Evolutionary conservation across 75 land plant species (phyloP).

Genomic region (Picea sitchensis): DNA sequence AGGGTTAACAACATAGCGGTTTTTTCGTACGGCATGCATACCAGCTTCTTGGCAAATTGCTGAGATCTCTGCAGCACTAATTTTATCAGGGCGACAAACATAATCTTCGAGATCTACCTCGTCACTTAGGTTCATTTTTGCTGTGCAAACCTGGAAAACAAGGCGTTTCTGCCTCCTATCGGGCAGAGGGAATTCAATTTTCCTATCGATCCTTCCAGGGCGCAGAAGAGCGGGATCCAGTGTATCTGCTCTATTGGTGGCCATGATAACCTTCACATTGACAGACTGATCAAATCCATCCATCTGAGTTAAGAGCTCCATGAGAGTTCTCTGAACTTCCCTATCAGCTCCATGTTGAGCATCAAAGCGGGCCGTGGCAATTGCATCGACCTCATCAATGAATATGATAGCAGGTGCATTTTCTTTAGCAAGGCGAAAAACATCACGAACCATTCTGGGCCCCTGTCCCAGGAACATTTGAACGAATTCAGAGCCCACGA

Average conservation of each 20-base stretch:
- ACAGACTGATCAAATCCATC: slow-evolving; percentile 96
- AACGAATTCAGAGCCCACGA: slow-evolving; percentile 88
- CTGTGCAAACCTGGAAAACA: slow-evolving; percentile 88
- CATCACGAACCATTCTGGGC: slow-evolving; percentile 86
- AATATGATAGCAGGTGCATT: slow-evolving; percentile 90
- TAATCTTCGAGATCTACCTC: slow-evolving; percentile 96
- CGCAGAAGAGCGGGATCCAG: slow-evolving; percentile 82
- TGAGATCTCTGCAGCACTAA: slow-evolving; percentile 95
- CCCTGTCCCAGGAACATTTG: slow-evolving; percentile 93
- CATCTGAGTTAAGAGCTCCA: slow-evolving; percentile 98
- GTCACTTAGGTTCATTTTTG: slow-evolving; percentile 88
- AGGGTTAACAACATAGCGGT: slow-evolving; percentile 82
- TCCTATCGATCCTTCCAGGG: slow-evolving; percentile 82
- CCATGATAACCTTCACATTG: slow-evolving; percentile 97
- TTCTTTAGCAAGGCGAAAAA: slow-evolving; percentile 85
- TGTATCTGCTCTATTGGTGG: slow-evolving; percentile 86
- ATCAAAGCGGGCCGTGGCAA: slow-evolving; percentile 93
- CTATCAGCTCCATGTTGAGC: slow-evolving; percentile 92
- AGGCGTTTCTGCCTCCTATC: slow-evolving; percentile 87
- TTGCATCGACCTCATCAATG: slow-evolving; percentile 90
- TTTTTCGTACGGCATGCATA: slow-evolving; percentile 89
- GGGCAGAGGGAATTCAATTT: slow-evolving; percentile 88
- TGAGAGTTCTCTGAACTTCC: slow-evolving; percentile 87
- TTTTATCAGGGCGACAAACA: slow-evolving; percentile 93
- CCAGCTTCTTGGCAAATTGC: slow-evolving; percentile 98